A percentile compares a stretch with the other conserved stretches of the same genome.
Conservation (phyloP, 495 filamentous ascomycete species). For the Cudoniella acicularis region DNA sequence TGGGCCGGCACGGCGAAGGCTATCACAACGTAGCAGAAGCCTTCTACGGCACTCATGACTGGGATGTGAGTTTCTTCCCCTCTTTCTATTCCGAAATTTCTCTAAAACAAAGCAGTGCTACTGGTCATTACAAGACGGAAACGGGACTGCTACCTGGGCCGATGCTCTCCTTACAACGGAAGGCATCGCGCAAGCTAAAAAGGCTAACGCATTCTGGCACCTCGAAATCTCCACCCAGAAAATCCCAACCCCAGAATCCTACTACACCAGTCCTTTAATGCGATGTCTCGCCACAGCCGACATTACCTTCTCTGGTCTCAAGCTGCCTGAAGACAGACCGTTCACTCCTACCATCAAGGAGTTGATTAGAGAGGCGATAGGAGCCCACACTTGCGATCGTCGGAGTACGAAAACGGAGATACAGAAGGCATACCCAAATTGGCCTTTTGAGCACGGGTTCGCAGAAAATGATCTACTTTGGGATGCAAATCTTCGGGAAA, state of each 20-base stretch:
- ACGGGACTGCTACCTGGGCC: constrained; percentile 60
- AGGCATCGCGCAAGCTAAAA: constrained; percentile 59
- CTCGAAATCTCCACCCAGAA: constrained; percentile 43
- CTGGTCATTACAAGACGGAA: constrained; percentile 68
- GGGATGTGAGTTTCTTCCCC: constrained; percentile 50
- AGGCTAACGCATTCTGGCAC: constrained; percentile 62
- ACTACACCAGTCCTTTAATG: constrained; percentile 66
- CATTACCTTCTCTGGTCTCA: constrained; percentile 54
- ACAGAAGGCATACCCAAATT: constrained; percentile 50
- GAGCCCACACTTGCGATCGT: constrained; percentile 77
- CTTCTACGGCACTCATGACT: constrained; percentile 63
- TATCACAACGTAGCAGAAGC: constrained; percentile 63
- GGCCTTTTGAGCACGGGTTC: constrained; percentile 60
- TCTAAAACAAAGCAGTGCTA: constrained; percentile 49
- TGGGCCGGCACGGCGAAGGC: constrained; percentile 69
- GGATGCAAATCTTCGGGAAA: constrained; percentile 53
- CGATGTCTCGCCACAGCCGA: constrained; percentile 65
- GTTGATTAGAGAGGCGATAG: constrained; percentile 65
- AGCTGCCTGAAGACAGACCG: constrained; percentile 41
- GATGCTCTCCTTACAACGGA: constrained; percentile 63
- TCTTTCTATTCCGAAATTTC: not conserved
- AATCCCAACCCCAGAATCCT: constrained; percentile 60
- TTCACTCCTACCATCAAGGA: constrained; percentile 68
- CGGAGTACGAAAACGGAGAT: constrained; percentile 58
- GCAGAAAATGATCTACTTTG: constrained; percentile 59